phyloP scores from a whole-genome alignment of 176 grass and related monocot species.

The Musa beccarii region DNA sequence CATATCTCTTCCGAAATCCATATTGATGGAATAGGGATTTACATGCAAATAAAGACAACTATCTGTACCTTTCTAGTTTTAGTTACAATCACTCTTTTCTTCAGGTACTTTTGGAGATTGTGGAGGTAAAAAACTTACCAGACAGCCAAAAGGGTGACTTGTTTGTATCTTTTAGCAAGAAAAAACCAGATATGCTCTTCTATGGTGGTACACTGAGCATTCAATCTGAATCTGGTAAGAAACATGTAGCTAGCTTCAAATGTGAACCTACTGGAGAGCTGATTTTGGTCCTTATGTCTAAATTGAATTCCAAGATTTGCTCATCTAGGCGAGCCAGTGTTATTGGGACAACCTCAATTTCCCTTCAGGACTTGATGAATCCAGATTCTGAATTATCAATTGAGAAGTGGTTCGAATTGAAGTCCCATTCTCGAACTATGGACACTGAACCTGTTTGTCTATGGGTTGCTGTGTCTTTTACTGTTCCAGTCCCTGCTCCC shows the following conservation, averaged over 20 bases:
- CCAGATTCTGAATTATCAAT: conserved; percentile 59
- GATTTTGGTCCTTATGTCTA: conserved; percentile 45
- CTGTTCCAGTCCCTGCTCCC: conserved; percentile 30
- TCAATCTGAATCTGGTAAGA: conserved; percentile 42
- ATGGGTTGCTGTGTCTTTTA: conserved; percentile 59
- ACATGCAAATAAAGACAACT: no score
- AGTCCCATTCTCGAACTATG: conserved; percentile 29
- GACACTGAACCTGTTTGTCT: conserved; percentile 36
- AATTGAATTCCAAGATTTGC: conserved; percentile 22
- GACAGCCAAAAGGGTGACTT: conserved; percentile 43
- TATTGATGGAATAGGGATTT: background rate
- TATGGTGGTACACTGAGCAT: conserved; percentile 49
- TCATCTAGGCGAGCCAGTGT: conserved; percentile 34
- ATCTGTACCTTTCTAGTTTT: background rate
- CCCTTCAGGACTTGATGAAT: conserved; percentile 49
- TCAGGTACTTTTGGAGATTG: conserved; percentile 82
- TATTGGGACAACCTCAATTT: conserved; percentile 64
- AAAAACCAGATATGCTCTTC: conserved; percentile 56
- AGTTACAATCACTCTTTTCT: conserved; percentile 12
- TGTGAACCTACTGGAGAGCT: conserved; percentile 74
- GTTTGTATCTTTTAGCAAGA: conserved; percentile 64
- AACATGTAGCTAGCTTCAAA: conserved; percentile 39
- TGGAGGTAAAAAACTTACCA: conserved; percentile 66
- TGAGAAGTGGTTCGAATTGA: conserved; percentile 75
- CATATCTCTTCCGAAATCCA: background rate